Conservation (phyloP, 257 asterid genomes). For the Marsdenia floribunda region DNA sequence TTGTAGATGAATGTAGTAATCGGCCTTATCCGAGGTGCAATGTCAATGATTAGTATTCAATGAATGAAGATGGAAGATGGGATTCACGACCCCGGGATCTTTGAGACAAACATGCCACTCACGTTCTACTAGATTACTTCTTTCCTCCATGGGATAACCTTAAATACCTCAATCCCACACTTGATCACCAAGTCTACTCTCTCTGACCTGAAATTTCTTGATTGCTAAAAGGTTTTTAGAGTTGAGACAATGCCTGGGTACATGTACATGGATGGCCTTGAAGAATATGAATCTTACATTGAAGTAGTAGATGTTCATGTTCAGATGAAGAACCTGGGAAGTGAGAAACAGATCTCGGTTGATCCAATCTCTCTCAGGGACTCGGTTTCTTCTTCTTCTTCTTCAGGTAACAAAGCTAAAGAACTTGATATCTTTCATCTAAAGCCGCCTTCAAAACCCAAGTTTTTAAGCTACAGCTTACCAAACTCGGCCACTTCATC, state of each 20-base stretch:
- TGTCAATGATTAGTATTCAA: neutral
- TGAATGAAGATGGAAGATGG: conserved; percentile 28
- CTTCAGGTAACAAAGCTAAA: conserved; percentile 1
- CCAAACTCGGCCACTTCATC: conserved; percentile 53
- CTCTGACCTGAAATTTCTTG: neutral
- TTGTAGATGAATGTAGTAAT: neutral
- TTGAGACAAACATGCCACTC: conserved; percentile 29
- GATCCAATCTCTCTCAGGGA: conserved; percentile 55
- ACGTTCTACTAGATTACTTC: conserved; percentile 23
- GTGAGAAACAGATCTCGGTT: conserved; percentile 60
- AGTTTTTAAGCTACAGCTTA: conserved; percentile 54
- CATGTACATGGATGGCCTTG: conserved; percentile 6
- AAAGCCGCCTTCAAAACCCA: conserved; percentile 27
- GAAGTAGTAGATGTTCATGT: conserved; percentile 9
- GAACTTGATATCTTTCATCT: conserved; percentile 4
- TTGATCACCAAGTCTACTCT: neutral
- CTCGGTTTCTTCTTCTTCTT: conserved; percentile 1
- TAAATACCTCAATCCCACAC: conserved; percentile 17
- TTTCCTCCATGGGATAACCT: conserved; percentile 1
- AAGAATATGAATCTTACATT: conserved; percentile 14
- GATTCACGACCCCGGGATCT: conserved; percentile 27
- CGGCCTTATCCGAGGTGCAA: neutral
- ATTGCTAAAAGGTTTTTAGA: neutral
- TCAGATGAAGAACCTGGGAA: conserved; percentile 24
- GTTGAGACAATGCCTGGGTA: conserved; percentile 9